Base-by-base conservation (phyloP, 495 filamentous ascomycete species). In the Aspergillus sclerotioniger region DNA sequence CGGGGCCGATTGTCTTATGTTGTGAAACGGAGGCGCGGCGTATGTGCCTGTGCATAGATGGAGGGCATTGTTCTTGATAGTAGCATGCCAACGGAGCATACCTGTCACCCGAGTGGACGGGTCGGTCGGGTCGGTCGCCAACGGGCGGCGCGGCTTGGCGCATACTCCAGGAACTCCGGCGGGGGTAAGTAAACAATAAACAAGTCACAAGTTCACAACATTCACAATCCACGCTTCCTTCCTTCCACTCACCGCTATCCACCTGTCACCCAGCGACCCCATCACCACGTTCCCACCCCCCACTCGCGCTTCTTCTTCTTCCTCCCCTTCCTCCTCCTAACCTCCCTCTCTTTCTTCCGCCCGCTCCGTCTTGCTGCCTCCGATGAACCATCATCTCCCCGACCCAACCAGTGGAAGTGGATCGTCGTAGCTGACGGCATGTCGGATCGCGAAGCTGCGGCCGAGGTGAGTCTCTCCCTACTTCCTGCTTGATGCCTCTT, bases 261-360 rank as follows among this genome's bases (percentile, higher is more conserved):
- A 25, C 25, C 25, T 44, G 41, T 16, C 41, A 16, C 41, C 15
- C 41, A 16, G 10, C 13, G 15, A n/a, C 10, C 17, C 17, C 17
- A 17, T 46, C 7, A 46, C 44, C 17, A 21, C 44, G 19, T 46
- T 21, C 20, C 25, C 15, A 3, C 44, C 13, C 17, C 15, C 17
- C 25, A 25, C 25, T 5, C 25, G 37, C 3, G 37, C 20, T 46
- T 16, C 9, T 21, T 4, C 44, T 16, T 21, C 7, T 16, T 2
- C 29, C 17, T 32, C 28, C 13, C 47, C 3, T 44, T 17, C 28
- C 9, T 29, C 33, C 15, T 37, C 16, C 33, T 47, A 10, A 12
- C 29, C 49, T 25, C 6, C 39, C 48, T 51, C 29, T 51, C 33
- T 54, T 19, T 57, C 31, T 57, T 35, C 48, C 33, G 31, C 44